These are phyloP conservation scores for Poa pratensis DNA, from an alignment of 176 grass and related monocot species.

Conservation along the genomic window DNA sequence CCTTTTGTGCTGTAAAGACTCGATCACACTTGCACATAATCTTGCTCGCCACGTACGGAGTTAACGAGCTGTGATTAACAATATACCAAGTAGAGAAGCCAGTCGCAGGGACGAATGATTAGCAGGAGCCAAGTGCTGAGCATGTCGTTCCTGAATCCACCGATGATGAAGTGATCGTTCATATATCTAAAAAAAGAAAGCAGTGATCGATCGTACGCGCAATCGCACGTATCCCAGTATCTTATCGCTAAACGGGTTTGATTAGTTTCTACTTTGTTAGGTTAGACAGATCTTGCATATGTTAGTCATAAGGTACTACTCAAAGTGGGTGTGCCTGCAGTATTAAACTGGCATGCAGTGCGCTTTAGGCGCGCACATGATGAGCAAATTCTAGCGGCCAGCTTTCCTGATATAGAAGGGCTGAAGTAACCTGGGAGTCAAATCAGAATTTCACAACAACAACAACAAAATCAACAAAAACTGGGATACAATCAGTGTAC, in stretches of 20 bases:
- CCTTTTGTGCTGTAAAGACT: background rate
- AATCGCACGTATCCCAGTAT: too few relatives aligned
- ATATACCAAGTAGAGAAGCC: background rate
- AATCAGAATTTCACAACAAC: background rate
- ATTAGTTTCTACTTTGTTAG: too few relatives aligned
- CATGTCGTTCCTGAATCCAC: constrained; percentile 40
- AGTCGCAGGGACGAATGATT: constrained; percentile 42
- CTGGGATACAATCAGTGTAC: too few relatives aligned
- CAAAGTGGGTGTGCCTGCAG: background rate
- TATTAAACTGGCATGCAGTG: constrained; percentile 31
- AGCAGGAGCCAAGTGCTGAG: constrained; percentile 42
- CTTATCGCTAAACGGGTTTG: too few relatives aligned
- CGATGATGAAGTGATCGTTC: background rate
- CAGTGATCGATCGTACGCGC: too few relatives aligned
- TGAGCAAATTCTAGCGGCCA: constrained; percentile 41
- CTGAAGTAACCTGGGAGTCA: background rate
- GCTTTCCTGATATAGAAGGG: constrained; percentile 44
- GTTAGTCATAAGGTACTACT: too few relatives aligned
- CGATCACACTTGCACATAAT: background rate
- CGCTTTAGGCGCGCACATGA: constrained; percentile 62
- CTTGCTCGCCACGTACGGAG: background rate
- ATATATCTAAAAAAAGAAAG: too few relatives aligned
- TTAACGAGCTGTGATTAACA: background rate
- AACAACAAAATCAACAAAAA: background rate
- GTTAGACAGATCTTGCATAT: too few relatives aligned